Percentiles rank a stretch among this genome's conserved stretches.
These are phyloP conservation scores for Microdochium paspali DNA, from an alignment of 2,329 filamentous ascomycete genomes.

Conservation along the genomic window DNA sequence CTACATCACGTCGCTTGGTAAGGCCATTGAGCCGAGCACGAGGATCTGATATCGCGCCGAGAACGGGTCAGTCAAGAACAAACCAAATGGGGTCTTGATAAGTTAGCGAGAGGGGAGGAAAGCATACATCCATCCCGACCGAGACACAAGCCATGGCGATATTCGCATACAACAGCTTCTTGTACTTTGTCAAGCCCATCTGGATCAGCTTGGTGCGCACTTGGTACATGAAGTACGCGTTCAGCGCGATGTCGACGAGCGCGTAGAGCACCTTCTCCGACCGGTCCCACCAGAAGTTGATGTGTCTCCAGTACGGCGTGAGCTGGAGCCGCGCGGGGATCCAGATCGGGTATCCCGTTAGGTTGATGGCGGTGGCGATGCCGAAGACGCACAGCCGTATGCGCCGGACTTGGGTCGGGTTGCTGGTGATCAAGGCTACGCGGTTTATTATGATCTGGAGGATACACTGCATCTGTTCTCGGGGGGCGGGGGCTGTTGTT, in stretches of 20 bases:
- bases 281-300: neutral
- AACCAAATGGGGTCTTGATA: neutral
- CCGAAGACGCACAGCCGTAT: neutral
- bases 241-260: neutral
- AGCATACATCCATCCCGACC: neutral
- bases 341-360: neutral
- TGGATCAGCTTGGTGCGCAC: neutral
- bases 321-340: neutral
- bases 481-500: neutral
- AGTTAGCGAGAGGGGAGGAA: neutral
- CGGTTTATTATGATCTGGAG: conserved; percentile 1
- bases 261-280: neutral
- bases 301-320: neutral
- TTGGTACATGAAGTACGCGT: neutral
- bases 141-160: neutral
- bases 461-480: neutral
- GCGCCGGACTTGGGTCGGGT: neutral
- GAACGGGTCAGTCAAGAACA: neutral
- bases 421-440: neutral
- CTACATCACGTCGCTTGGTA: neutral
- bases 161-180: neutral
- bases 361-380: neutral
- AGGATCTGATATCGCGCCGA: neutral
- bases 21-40: neutral
- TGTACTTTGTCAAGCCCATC: neutral